Evolutionary conservation across 2,329 filamentous ascomycete genomes (phyloP), one percentile per base, ranked within the genome.

Genomic region (Penicillium rolfsii): DNA sequence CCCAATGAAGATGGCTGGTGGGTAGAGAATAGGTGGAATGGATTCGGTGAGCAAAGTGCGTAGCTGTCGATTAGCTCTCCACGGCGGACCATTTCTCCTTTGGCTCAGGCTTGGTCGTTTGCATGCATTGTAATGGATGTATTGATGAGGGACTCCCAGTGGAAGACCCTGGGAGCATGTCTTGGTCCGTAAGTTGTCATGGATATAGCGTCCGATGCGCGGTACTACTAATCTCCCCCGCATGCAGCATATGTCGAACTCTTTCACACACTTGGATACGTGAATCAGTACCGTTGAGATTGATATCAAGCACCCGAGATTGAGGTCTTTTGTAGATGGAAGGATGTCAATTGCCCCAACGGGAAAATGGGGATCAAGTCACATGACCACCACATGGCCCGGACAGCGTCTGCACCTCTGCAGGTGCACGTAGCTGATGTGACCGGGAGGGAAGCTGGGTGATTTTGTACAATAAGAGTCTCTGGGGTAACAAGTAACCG

Each of bases 1-100:
- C 1, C 88, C 87, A 14, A 80, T 73, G 70, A 92, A 93, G 46
- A 91, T 79, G 6, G 84, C 70, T 0, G 91, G 91, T 7, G 90
- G 87, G 3, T 89, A 76, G n/a, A 90, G 74, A 12, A 84, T 64
- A 1, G 77, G 65, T 0, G 81, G 80, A 9, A 84, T 71, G 19
- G 71, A 63, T 3, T 63, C 48, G 1, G 67, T 72, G 7, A 64
- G 56, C 0, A 74, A 28, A 3, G 30, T 41, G 5, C 70, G 66
- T 6, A 61, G 7, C n/a, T 49, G 36, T 11, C 14, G 40, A 19
- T 7, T 12, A 5, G 1, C 19, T 26, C 16, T 53, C 9, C 1
- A n/a, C 41, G 8, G 16, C 2, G 2, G 3, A n/a, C 12, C 16
- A 9, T 19, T 58, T 35, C 11, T 19, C 28, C 43, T 36, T 35